Evolutionary conservation across 257 asterid genomes (phyloP).

Genomic region (Osmanthus fragrans): DNA sequence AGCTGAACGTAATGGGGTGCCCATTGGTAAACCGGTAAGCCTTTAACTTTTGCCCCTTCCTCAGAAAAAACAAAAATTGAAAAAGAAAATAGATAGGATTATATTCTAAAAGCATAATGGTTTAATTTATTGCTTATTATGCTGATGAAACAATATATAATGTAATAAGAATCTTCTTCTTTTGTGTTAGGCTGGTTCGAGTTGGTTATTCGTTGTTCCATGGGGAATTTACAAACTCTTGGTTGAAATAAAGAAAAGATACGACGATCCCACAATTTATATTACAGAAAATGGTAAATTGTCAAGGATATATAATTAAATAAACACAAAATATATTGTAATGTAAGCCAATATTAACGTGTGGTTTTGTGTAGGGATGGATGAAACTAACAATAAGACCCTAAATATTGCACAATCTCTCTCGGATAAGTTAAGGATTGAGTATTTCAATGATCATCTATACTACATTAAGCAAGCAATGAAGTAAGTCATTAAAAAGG

Average conservation of each 20-base stretch:
- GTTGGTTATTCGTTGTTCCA: constrained; percentile 34
- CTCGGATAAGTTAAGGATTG: constrained; percentile 24
- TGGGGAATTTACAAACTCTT: constrained; percentile 40
- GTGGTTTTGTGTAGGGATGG: constrained; percentile 22
- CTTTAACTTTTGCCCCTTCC: too few species aligned
- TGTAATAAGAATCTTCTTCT: background rate
- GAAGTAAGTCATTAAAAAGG: constrained; percentile 28
- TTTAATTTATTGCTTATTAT: too few species aligned
- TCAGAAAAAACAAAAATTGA: background rate
- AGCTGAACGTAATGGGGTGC: background rate
- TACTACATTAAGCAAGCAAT: constrained; percentile 39
- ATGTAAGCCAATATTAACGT: background rate
- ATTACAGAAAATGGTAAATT: constrained; percentile 40
- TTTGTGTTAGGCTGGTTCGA: constrained; percentile 25
- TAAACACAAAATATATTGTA: background rate
- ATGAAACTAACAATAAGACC: constrained; percentile 23
- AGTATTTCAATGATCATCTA: constrained; percentile 45
- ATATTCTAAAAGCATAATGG: too few species aligned
- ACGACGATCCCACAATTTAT: constrained; percentile 27
- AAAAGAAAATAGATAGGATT: background rate
- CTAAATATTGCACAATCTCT: constrained; percentile 25
- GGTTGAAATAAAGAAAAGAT: constrained; percentile 22
- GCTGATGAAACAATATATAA: too few species aligned
- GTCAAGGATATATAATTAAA: background rate
- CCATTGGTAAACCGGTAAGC: background rate